phyloP scores from a whole-genome alignment of 805 yeast genomes.

The Pichia nanzhaoensis region DNA sequence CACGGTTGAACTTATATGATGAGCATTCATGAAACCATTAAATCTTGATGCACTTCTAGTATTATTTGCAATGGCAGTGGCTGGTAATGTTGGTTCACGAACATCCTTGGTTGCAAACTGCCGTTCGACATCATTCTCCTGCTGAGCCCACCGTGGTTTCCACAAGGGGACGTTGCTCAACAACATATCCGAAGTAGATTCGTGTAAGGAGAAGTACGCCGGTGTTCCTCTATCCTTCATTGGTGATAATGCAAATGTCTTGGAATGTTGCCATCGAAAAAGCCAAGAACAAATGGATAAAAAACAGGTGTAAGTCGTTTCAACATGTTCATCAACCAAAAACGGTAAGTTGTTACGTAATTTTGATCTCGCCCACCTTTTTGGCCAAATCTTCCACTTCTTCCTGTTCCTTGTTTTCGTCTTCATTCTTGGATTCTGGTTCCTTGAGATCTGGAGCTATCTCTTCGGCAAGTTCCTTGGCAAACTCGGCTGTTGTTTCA shows the following conservation, averaged over 20 bases:
- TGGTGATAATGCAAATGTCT: not conserved
- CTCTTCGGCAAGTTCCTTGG: constrained; percentile 5
- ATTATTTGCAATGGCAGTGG: not conserved
- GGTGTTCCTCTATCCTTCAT: not conserved
- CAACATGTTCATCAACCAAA: too few species aligned
- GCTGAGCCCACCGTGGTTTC: constrained; percentile 8
- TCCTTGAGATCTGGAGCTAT: not conserved
- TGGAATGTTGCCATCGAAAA: not conserved
- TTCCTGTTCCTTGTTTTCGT: not conserved
- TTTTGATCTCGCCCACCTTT: constrained; percentile 9
- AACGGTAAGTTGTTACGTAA: not conserved
- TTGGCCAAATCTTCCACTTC: constrained; percentile 10
- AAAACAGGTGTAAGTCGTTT: too few species aligned
- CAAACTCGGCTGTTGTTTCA: constrained; percentile 9
- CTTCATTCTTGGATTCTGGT: not conserved
- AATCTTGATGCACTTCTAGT: not conserved
- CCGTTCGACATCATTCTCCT: not conserved
- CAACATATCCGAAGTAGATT: not conserved
- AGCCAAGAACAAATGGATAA: not conserved
- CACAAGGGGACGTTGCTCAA: constrained; percentile 1
- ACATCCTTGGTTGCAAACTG: not conserved
- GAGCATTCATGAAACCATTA: constrained; percentile 1
- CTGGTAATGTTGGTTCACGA: not conserved
- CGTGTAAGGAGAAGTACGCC: constrained; percentile 3
- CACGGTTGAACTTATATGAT: not conserved